Conservation (phyloP, 192 early-diverging fungal species). For the Obelidium mucronatum region DNA sequence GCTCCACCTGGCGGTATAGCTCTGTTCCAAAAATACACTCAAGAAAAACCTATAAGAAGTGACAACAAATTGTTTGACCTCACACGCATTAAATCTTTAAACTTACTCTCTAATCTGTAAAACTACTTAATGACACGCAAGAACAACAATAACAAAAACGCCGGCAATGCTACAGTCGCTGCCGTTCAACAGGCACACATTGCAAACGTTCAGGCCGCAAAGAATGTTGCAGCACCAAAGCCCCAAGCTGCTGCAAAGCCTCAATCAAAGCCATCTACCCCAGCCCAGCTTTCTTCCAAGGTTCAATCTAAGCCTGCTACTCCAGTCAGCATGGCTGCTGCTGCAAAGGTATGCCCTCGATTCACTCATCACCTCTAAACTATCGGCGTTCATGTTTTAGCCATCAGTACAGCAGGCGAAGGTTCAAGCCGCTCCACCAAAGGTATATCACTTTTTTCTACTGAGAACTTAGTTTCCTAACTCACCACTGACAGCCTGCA, state of each 20-base stretch:
- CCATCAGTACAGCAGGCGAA: too few species aligned
- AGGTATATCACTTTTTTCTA: background rate
- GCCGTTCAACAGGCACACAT: constrained; percentile 25
- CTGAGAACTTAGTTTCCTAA: background rate
- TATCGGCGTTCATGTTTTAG: too few species aligned
- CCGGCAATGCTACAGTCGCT: constrained; percentile 28
- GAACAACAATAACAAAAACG: background rate
- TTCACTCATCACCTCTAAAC: background rate
- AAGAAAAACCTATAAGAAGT: background rate
- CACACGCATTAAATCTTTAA: background rate
- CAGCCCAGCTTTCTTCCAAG: background rate
- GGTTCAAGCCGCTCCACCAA: background rate
- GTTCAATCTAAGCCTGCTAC: background rate
- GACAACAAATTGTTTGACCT: background rate
- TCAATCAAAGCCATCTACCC: constrained; percentile 9
- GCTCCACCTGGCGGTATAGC: background rate
- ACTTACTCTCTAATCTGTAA: too few species aligned
- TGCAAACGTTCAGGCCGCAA: constrained; percentile 12
- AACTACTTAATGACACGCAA: constrained; percentile 36
- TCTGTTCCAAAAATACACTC: background rate
- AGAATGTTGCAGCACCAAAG: constrained; percentile 15
- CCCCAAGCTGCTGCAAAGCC: constrained; percentile 7
- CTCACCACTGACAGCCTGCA: constrained; percentile 1
- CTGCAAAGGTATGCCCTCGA: constrained; percentile 5
- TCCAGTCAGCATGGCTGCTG: background rate